Percentiles rank a stretch among this genome's conserved stretches.
Evolutionary conservation across 2,329 filamentous ascomycete genomes (phyloP).

Genomic region (Fonsecaea pugnacius): DNA sequence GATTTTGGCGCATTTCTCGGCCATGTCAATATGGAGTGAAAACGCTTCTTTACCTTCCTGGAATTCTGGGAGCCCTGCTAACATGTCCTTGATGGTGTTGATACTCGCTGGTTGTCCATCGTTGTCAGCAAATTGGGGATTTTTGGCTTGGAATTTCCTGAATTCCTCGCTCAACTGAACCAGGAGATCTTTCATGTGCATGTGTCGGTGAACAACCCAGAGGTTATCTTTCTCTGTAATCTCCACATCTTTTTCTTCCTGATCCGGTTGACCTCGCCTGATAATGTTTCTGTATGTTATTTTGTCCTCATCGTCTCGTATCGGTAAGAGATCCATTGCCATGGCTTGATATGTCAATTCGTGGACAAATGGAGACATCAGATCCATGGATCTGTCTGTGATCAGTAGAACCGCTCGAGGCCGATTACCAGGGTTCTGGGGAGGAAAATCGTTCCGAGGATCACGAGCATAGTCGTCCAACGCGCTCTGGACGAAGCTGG

Average conservation of each 20-base stretch:
- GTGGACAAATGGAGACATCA: slow-evolving; percentile 84
- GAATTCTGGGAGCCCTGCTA: slow-evolving; percentile 91
- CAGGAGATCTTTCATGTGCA: slow-evolving; percentile 97
- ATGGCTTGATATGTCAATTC: slow-evolving; percentile 99
- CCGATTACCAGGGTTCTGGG: slow-evolving; percentile 67
- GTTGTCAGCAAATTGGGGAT: slow-evolving; percentile 86
- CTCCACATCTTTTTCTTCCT: slow-evolving; percentile 87
- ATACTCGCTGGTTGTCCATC: slow-evolving; percentile 73
- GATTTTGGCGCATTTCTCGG: slow-evolving; percentile 92
- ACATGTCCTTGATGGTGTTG: slow-evolving; percentile 94
- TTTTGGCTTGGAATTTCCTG: slow-evolving; percentile 84
- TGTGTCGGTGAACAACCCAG: slow-evolving; percentile 92
- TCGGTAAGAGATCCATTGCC: slow-evolving; percentile 88
- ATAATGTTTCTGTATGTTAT: slow-evolving; percentile 79
- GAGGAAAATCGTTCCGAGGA: slow-evolving; percentile 77
- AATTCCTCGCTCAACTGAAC: slow-evolving; percentile 92
- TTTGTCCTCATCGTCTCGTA: slow-evolving; percentile 82
- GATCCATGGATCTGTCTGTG: slow-evolving; percentile 89
- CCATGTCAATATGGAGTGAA: slow-evolving; percentile 93
- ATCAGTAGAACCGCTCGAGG: slow-evolving; percentile 84
- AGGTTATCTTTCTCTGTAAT: slow-evolving; percentile 88
- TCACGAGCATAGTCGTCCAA: slow-evolving; percentile 85
- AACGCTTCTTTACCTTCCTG: slow-evolving; percentile 95
- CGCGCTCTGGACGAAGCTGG: slow-evolving; percentile 87
- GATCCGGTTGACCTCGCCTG: slow-evolving; percentile 71